A percentile compares a stretch with the other conserved stretches of the same genome.
These are phyloP conservation scores for Lentinula sp. DNA, from an alignment of 768 basidiomycete species.

Conservation along the genomic window DNA sequence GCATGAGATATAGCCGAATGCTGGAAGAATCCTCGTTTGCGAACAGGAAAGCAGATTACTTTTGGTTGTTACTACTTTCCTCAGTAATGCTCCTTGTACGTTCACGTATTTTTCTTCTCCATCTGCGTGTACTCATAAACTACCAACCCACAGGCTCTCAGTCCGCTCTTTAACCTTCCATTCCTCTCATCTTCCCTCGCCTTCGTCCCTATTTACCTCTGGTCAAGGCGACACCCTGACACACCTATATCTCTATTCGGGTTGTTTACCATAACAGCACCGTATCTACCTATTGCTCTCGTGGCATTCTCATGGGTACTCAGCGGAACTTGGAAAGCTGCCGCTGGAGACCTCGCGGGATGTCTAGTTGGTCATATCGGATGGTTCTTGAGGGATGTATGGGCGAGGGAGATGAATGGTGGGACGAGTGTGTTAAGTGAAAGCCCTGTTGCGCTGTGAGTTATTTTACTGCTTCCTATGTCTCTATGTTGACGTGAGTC, in stretches of 20 bases:
- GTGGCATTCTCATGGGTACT: slow-evolving; percentile 82
- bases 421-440: slow-evolving; percentile 68
- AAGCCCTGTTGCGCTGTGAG: slow-evolving; percentile 65
- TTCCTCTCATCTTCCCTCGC: slow-evolving; percentile 92
- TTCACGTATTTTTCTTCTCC: slow-evolving; percentile 8
- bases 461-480: slow-evolving; percentile 12
- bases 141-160: slow-evolving; percentile 47
- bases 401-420: slow-evolving; percentile 83
- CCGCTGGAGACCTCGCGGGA: slow-evolving; percentile 75
- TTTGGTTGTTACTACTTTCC: slow-evolving; percentile 87
- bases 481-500: not conserved
- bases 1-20: slow-evolving; percentile 96
- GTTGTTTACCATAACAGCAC: slow-evolving; percentile 88
- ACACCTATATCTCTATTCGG: slow-evolving; percentile 97
- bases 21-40: slow-evolving; percentile 95
- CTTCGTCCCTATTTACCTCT: slow-evolving; percentile 94
- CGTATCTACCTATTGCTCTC: slow-evolving; percentile 90
- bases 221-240: slow-evolving; percentile 91
- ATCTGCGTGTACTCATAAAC: not conserved
- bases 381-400: slow-evolving; percentile 82
- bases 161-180: slow-evolving; percentile 85
- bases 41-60: slow-evolving; percentile 87
- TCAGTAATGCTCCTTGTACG: slow-evolving; percentile 81
- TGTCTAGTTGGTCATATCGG: slow-evolving; percentile 84
- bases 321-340: slow-evolving; percentile 80